Percentiles rank a stretch among this genome's conserved stretches.
These are phyloP conservation scores for Penicillium silybi DNA, from an alignment of 495 filamentous ascomycete genomes.

Conservation along the genomic window DNA sequence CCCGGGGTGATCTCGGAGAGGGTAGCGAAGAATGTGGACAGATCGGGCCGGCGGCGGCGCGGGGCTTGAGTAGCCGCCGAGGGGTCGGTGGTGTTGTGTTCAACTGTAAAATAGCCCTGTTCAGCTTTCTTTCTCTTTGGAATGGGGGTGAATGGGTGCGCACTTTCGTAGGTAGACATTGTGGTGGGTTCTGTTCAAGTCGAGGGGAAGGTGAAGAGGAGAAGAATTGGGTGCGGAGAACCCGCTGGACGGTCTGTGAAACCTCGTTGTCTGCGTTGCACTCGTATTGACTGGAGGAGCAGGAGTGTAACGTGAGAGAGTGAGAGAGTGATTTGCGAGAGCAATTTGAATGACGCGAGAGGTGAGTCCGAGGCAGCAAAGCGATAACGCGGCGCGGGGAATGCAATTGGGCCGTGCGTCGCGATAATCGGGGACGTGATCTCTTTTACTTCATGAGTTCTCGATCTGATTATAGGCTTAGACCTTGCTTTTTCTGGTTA, in stretches of 20 bases:
- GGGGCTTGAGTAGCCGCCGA: conserved; percentile 25
- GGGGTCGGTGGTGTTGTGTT: conserved; percentile 65
- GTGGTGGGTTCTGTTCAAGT: conserved; percentile 11
- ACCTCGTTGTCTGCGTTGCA: conserved; percentile 8
- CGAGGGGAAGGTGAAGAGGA: not conserved
- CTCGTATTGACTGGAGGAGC: not conserved
- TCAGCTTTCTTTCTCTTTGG: not conserved
- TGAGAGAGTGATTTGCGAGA: not conserved
- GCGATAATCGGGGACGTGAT: too few relatives aligned
- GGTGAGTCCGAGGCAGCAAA: conserved; percentile 17
- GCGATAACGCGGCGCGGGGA: conserved; percentile 24
- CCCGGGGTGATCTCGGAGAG: conserved; percentile 60
- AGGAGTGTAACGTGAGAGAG: too few relatives aligned
- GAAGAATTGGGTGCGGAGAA: conserved; percentile 10
- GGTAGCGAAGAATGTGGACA: conserved; percentile 81
- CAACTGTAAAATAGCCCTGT: conserved; percentile 51
- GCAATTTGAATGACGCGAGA: not conserved
- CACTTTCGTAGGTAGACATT: conserved; percentile 59
- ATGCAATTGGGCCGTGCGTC: not conserved
- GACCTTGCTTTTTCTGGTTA: too few relatives aligned
- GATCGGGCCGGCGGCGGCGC: conserved; percentile 66
- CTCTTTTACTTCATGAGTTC: too few relatives aligned
- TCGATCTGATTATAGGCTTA: too few relatives aligned
- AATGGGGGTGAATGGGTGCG: not conserved
- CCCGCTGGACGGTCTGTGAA: conserved; percentile 14